Evolutionary conservation across 495 filamentous ascomycete species (phyloP).

Genomic region (Penicillium cataractarum): DNA sequence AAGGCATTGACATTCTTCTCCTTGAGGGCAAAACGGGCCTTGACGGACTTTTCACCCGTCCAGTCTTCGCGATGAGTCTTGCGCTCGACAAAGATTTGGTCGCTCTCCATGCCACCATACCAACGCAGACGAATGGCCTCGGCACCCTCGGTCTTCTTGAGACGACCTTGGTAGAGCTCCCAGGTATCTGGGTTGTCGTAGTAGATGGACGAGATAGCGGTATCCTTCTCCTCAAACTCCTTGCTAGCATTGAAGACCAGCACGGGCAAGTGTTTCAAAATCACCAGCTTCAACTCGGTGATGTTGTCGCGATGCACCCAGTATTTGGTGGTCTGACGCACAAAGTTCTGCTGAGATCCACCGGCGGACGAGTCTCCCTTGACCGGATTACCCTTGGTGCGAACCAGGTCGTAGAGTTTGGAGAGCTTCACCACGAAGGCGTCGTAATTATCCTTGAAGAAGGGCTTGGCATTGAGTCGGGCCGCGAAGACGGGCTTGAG

Average conservation of each 20-base stretch:
- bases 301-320: conserved; percentile 99
- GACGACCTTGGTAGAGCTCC: conserved; percentile 88
- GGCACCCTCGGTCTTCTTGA: conserved; percentile 97
- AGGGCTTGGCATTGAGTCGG: conserved; percentile 90
- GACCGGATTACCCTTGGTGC: conserved; percentile 88
- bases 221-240: conserved; percentile 87
- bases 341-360: conserved; percentile 91
- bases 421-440: conserved; percentile 94
- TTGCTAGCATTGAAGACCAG: conserved; percentile 97
- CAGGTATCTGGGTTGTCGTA: conserved; percentile 93
- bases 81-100: conserved; percentile 95
- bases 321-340: conserved; percentile 98
- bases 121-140: conserved; percentile 95
- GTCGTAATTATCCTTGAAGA: conserved; percentile 99
- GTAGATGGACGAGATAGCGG: conserved; percentile 97
- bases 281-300: conserved; percentile 95
- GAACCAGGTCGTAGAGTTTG: conserved; percentile 90
- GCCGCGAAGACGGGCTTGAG: conserved; percentile 93
- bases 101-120: conserved; percentile 95
- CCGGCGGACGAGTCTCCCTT: conserved; percentile 91
- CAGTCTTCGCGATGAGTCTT: conserved; percentile 99
- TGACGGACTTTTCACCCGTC: conserved; percentile 99
- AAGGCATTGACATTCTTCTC: conserved; percentile 97
- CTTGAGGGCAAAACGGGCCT: conserved; percentile 91
- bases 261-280: conserved; percentile 96